Percentiles rank a stretch among this genome's conserved stretches.
Conservation (phyloP, 129 eudicot species). For the Apium graveolens region DNA sequence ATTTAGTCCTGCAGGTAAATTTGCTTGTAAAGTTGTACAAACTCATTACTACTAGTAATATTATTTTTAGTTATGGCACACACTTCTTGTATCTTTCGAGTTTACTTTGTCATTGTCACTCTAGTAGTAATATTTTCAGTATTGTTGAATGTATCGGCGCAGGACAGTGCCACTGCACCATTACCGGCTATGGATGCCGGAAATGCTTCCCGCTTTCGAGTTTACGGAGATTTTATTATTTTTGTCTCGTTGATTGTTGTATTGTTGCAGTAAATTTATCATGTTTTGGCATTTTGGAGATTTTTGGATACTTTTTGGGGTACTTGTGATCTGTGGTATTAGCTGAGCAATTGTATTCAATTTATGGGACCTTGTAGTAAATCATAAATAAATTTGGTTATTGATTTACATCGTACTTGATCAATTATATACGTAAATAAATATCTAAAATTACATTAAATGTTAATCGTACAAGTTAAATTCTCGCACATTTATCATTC, state of each 20-base stretch:
- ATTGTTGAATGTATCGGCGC: slow-evolving; percentile 5
- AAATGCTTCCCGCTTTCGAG: not conserved
- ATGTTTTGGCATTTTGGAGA: not conserved
- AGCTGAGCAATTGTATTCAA: not conserved
- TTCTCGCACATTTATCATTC: no score
- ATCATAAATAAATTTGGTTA: not conserved
- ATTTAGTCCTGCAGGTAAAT: not conserved
- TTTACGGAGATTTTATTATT: not conserved
- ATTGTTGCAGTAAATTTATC: not conserved
- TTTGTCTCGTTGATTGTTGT: not conserved
- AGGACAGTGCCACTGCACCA: slow-evolving; percentile 15
- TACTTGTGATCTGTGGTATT: not conserved
- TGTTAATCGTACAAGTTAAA: no score
- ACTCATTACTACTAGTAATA: not conserved
- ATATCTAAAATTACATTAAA: no score
- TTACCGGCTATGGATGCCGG: slow-evolving; percentile 16
- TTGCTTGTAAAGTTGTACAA: not conserved
- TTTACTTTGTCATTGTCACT: slow-evolving; percentile 3
- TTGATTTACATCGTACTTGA: not conserved
- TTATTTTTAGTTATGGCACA: not conserved
- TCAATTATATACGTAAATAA: no score
- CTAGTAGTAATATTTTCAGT: not conserved
- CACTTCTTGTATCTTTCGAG: not conserved
- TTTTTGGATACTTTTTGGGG: not conserved
- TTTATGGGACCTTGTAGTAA: not conserved